Percentiles rank a stretch among this genome's conserved stretches.
These are phyloP conservation scores for Nicotiana rustica DNA, from an alignment of 305 asterid genomes.

Conservation along the genomic window DNA sequence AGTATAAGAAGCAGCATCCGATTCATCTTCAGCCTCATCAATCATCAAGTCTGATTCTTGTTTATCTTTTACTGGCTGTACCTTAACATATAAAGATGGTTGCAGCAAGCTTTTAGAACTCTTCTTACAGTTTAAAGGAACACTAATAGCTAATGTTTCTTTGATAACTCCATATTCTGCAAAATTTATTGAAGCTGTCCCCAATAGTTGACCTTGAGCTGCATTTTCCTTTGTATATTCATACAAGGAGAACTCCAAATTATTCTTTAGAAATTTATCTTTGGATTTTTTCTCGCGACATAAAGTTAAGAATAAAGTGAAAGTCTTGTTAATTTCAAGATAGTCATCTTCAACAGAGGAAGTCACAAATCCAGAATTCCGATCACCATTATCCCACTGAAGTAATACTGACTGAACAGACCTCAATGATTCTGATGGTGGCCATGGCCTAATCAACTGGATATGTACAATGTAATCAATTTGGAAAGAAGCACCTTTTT, in stretches of 20 bases:
- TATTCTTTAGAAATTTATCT: slow-evolving; percentile 66
- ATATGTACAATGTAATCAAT: slow-evolving; percentile 66
- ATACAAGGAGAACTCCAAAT: slow-evolving; percentile 66
- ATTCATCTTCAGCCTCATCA: slow-evolving; percentile 48
- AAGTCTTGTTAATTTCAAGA: slow-evolving; percentile 70
- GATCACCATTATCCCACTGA: slow-evolving; percentile 77
- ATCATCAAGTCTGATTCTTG: slow-evolving; percentile 55
- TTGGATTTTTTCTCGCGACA: slow-evolving; percentile 52
- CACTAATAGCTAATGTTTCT: slow-evolving; percentile 54
- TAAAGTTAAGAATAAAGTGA: slow-evolving; percentile 61
- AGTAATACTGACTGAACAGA: slow-evolving; percentile 80
- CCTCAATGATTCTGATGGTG: slow-evolving; percentile 74
- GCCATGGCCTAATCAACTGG: slow-evolving; percentile 86
- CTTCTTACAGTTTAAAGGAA: slow-evolving; percentile 73
- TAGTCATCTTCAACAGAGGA: slow-evolving; percentile 66
- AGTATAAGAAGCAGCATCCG: slow-evolving; percentile 60
- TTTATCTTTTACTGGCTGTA: slow-evolving; percentile 67
- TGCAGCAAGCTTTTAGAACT: slow-evolving; percentile 53
- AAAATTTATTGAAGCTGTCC: slow-evolving; percentile 68
- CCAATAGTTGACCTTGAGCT: slow-evolving; percentile 66
- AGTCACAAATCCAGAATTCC: slow-evolving; percentile 71
- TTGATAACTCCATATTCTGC: slow-evolving; percentile 76
- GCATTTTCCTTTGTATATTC: slow-evolving; percentile 80
- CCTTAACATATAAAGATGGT: slow-evolving; percentile 60
- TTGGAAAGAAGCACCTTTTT: slow-evolving; percentile 60